These are phyloP conservation scores for Eimeria nieschulzi DNA, from an alignment of 169 alveolate species.

Conservation along the genomic window DNA sequence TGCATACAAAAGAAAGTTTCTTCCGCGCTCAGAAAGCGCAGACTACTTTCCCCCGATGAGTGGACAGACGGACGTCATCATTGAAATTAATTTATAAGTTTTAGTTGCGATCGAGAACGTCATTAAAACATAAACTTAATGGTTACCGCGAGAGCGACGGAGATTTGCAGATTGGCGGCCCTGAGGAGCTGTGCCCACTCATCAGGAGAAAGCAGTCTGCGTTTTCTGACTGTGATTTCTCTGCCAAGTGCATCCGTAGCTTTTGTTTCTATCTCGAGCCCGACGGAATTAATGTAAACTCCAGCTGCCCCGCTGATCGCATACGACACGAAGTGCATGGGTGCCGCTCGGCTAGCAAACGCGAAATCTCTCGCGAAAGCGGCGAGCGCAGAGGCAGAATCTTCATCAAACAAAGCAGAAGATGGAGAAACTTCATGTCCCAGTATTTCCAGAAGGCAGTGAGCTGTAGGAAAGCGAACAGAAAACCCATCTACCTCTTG, in stretches of 20 bases:
- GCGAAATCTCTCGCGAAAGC: neutral
- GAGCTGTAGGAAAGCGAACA: neutral
- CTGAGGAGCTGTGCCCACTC: neutral
- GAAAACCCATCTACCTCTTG: too few relatives aligned
- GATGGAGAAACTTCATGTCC: neutral
- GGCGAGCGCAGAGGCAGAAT: neutral
- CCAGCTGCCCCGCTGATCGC: slow-evolving; percentile 31
- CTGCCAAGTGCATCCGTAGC: neutral
- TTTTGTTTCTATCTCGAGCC: too few relatives aligned
- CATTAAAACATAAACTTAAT: neutral
- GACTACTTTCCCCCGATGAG: neutral
- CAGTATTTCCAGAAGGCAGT: neutral
- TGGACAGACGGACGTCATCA: neutral
- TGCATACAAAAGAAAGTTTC: too few relatives aligned
- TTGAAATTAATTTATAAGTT: neutral
- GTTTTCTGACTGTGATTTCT: neutral
- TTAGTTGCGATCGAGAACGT: neutral
- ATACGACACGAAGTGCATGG: neutral
- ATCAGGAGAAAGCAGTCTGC: neutral
- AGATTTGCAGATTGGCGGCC: neutral
- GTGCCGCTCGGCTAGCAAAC: neutral
- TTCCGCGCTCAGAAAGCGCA: too few relatives aligned
- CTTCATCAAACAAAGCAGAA: neutral
- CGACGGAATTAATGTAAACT: slow-evolving; percentile 7
- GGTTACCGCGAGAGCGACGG: slow-evolving; percentile 22